Base-by-base conservation (phyloP, 2,329 filamentous ascomycete species). In the Colletotrichum viniferum region DNA sequence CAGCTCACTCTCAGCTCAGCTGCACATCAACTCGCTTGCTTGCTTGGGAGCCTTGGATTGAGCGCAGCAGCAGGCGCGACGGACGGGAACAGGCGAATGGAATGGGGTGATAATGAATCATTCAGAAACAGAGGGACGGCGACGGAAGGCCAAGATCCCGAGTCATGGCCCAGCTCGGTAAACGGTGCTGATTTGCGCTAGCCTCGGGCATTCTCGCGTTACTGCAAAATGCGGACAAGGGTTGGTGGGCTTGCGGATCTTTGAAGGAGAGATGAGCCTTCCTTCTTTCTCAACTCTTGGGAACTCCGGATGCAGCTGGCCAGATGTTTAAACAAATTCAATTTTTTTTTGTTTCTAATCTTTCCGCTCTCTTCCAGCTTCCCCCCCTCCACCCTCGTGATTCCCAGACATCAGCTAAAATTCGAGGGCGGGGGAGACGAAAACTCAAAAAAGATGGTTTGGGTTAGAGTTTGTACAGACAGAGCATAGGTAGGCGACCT, bases 81-180 rank as follows among this genome's bases (percentile, higher is more conserved):
- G 34, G 65, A 65, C 60, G 48, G 58, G 64, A 76, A 58, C 67
- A 52, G 73, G 73, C 73, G 60, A 76, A 73, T 69, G 36, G 58
- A 71, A 65, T 52, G 43, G 34, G 60, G 65, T 28, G 65, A 62
- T 74, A 66, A 76, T 76, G 74, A 70, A 73, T 74, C 74, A 69
- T 74, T 70, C 71, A 74, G 70, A 70, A 43, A 43, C 18, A 4
- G 43, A 18, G 14, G 21, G 21, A 70, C 56, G 60, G 71, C 71
- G 26, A 60, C 64, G 71, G 71, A 60, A 24, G 43, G 64, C 65
- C 30, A 48, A 74, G 61, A 34, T 48, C 48, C 71, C 71, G 74
- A 76, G 74, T 76, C 74, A 76, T 76, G 71, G 61, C 52, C 43
- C 26, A 36, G 38, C 58, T 48, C 43, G 58, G 73, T 24, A 62